Evolutionary conservation across 192 early-diverging fungal species (phyloP).

Genomic region (Linnemannia schmuckeri): DNA sequence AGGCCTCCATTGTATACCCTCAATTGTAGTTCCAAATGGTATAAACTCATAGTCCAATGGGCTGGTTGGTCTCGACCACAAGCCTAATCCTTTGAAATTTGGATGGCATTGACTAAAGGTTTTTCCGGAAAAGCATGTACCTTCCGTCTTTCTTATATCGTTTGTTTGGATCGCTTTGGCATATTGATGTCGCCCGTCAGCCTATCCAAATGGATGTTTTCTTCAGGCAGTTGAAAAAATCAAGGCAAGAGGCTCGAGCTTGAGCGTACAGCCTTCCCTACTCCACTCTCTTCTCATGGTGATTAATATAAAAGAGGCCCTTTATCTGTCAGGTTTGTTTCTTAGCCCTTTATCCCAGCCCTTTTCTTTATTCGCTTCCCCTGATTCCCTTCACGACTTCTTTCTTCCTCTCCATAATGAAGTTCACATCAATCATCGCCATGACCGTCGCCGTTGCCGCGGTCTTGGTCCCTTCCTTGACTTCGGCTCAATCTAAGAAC

Average conservation of each 20-base stretch:
- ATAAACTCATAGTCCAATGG: background rate
- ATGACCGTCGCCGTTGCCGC: conserved; percentile 12
- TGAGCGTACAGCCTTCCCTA: background rate
- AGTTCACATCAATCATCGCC: conserved; percentile 23
- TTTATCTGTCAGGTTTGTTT: background rate
- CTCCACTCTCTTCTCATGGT: background rate
- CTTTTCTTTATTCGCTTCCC: background rate
- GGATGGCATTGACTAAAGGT: background rate
- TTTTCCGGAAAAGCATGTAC: background rate
- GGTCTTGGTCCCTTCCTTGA: conserved; percentile 12
- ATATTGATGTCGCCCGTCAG: background rate
- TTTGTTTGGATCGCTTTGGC: background rate
- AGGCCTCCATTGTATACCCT: background rate
- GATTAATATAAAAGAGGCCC: background rate
- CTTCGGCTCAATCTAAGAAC: conserved; percentile 20
- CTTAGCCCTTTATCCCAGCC: background rate
- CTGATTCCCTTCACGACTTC: background rate
- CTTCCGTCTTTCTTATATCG: background rate
- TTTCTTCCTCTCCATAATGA: conserved; percentile 23
- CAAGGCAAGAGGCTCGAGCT: conserved; percentile 4
- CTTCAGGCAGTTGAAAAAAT: background rate
- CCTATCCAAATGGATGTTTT: background rate
- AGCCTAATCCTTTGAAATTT: background rate
- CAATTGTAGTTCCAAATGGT: background rate
- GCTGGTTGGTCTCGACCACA: conserved; percentile 16